These are phyloP conservation scores for Yamadazyma sp. DNA, from an alignment of 805 yeast species.

Conservation along the genomic window DNA sequence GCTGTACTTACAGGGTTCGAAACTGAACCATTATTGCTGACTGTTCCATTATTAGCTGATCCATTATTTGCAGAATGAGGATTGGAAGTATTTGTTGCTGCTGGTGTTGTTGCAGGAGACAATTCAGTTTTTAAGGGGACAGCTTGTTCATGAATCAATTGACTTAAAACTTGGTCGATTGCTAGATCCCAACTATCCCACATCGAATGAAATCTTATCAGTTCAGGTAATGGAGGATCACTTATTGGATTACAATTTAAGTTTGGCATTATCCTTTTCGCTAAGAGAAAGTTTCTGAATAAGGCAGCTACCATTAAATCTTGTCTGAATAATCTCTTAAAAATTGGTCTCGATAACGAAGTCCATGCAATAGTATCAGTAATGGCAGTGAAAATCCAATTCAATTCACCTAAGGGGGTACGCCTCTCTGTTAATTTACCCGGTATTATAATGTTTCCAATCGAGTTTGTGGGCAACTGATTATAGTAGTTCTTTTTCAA, in stretches of 20 bases:
- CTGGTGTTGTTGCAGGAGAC: not conserved
- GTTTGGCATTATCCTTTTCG: constrained; percentile 90
- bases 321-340: constrained; percentile 88
- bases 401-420: constrained; percentile 92
- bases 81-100: constrained; percentile 1
- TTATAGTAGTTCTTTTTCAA: constrained; percentile 49
- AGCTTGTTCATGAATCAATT: constrained; percentile 44
- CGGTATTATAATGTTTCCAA: constrained; percentile 69
- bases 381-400: constrained; percentile 97
- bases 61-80: constrained; percentile 7
- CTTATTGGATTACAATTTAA: constrained; percentile 92
- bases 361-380: constrained; percentile 99
- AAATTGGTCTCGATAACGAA: constrained; percentile 77
- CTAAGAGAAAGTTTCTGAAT: constrained; percentile 87
- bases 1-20: not conserved
- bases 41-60: not conserved
- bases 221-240: constrained; percentile 87
- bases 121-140: not conserved
- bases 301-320: constrained; percentile 96
- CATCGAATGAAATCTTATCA: constrained; percentile 78
- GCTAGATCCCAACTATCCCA: constrained; percentile 99
- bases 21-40: constrained; percentile 19
- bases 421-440: constrained; percentile 90
- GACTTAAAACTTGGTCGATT: constrained; percentile 86
- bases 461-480: constrained; percentile 44